phyloP scores from a whole-genome alignment of 352 stramenopile genomes.

The Pythium scleroteichum region DNA sequence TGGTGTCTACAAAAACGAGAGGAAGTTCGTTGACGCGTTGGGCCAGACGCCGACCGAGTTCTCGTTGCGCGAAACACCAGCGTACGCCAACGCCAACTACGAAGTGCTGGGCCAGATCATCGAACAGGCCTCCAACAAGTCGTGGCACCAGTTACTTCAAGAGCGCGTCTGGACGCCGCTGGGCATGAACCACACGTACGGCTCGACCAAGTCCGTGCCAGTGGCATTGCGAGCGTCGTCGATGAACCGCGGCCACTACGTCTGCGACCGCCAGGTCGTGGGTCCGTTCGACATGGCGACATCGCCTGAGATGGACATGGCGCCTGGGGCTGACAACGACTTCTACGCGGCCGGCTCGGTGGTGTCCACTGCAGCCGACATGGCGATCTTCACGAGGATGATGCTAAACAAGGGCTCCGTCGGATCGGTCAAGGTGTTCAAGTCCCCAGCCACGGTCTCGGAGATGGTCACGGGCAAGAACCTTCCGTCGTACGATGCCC shows the following conservation, averaged over 20 bases:
- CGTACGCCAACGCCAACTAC: conserved; percentile 62
- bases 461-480: conserved; percentile 65
- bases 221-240: neutral
- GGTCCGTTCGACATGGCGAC: conserved; percentile 39
- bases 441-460: conserved; percentile 33
- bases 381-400: conserved; percentile 4
- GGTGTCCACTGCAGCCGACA: conserved; percentile 10
- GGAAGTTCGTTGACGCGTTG: conserved; percentile 35
- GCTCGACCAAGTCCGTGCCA: conserved; percentile 19
- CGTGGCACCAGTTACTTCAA: conserved; percentile 51
- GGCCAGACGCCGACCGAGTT: conserved; percentile 35
- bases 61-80: conserved; percentile 44
- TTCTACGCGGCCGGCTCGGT: conserved; percentile 1
- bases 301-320: neutral
- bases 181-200: conserved; percentile 55
- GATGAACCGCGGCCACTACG: conserved; percentile 37
- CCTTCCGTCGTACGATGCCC: neutral
- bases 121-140: conserved; percentile 34
- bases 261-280: conserved; percentile 39
- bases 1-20: conserved; percentile 39
- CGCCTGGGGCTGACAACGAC: neutral
- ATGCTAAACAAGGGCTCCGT: conserved; percentile 12
- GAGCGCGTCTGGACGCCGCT: conserved; percentile 53
- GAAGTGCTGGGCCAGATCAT: conserved; percentile 58
- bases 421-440: conserved; percentile 34